A percentile compares a stretch with the other conserved stretches of the same genome.
phyloP scores from a whole-genome alignment of 164 flowering plant species.

The Echeveria elegans region DNA sequence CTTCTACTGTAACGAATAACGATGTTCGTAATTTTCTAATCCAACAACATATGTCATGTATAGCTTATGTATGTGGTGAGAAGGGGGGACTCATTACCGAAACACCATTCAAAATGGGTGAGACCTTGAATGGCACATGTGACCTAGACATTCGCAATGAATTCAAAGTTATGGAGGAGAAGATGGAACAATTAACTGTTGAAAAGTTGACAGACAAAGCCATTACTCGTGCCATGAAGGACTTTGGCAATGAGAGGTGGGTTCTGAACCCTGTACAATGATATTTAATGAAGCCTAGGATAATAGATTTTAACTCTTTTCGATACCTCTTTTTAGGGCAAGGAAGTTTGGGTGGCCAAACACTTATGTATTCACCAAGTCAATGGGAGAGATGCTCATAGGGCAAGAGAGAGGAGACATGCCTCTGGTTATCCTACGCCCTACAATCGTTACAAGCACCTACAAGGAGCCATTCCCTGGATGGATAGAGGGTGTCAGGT shows the following conservation, averaged over 20 bases:
- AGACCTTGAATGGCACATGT: background rate
- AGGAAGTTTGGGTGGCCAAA: conserved; percentile 40
- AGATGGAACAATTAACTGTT: background rate
- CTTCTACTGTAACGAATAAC: background rate
- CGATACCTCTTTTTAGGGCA: conserved; percentile 18
- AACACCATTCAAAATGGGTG: background rate
- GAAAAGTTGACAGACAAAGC: background rate
- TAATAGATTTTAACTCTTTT: background rate
- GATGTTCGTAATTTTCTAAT: background rate
- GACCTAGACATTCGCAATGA: conserved; percentile 6
- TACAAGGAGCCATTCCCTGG: conserved; percentile 55
- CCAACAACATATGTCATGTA: background rate
- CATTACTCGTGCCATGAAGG: conserved; percentile 7
- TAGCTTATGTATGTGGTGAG: conserved; percentile 11
- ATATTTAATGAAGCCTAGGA: background rate
- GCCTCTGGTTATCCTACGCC: conserved; percentile 37
- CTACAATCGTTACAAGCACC: conserved; percentile 45
- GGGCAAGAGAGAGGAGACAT: conserved; percentile 21
- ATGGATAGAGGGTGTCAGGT: conserved; percentile 55
- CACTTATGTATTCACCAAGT: conserved; percentile 44
- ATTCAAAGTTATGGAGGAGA: conserved; percentile 4
- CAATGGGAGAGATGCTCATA: conserved; percentile 43
- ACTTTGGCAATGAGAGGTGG: conserved; percentile 7
- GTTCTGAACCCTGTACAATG: background rate
- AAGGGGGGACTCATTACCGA: conserved; percentile 1